These are phyloP conservation scores for Hanseniaspora nectarophila DNA, from an alignment of 805 yeast species.

Conservation along the genomic window DNA sequence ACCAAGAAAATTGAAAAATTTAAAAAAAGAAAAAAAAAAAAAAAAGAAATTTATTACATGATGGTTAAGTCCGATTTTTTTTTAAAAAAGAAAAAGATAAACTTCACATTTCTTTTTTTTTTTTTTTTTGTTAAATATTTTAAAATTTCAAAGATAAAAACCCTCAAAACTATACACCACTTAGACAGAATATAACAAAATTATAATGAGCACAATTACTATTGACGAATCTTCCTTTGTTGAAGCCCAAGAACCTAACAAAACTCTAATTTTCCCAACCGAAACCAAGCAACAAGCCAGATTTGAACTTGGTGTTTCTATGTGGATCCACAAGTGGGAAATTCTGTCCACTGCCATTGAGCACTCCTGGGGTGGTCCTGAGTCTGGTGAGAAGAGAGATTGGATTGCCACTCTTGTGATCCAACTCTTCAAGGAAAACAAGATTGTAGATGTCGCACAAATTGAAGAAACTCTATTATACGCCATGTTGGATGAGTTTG, in stretches of 20 bases:
- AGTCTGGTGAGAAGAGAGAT: conserved; percentile 81
- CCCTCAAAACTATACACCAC: too few relatives aligned
- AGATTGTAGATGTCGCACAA: conserved; percentile 59
- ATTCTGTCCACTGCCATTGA: conserved; percentile 79
- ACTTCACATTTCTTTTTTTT: too few relatives aligned
- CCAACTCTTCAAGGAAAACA: conserved; percentile 56
- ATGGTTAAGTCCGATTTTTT: too few relatives aligned
- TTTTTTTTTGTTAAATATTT: too few relatives aligned
- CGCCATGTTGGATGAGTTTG: conserved; percentile 94
- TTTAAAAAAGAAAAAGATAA: too few relatives aligned
- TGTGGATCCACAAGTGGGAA: conserved; percentile 87
- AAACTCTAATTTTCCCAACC: conserved; percentile 36
- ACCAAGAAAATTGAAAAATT: not conserved
- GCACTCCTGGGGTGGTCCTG: conserved; percentile 91
- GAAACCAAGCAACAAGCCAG: conserved; percentile 59
- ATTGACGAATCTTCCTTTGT: conserved; percentile 40
- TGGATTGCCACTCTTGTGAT: conserved; percentile 80
- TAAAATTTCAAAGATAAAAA: too few relatives aligned
- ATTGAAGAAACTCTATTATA: conserved; percentile 75
- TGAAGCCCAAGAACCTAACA: conserved; percentile 37
- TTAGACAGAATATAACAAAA: too few relatives aligned
- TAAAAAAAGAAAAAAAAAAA: not conserved
- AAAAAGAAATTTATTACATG: too few relatives aligned
- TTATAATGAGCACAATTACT: conserved; percentile 16
- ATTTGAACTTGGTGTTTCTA: conserved; percentile 85